Evolutionary conservation across 768 basidiomycete species (phyloP).

Genomic region (Amyloporia xantha): DNA sequence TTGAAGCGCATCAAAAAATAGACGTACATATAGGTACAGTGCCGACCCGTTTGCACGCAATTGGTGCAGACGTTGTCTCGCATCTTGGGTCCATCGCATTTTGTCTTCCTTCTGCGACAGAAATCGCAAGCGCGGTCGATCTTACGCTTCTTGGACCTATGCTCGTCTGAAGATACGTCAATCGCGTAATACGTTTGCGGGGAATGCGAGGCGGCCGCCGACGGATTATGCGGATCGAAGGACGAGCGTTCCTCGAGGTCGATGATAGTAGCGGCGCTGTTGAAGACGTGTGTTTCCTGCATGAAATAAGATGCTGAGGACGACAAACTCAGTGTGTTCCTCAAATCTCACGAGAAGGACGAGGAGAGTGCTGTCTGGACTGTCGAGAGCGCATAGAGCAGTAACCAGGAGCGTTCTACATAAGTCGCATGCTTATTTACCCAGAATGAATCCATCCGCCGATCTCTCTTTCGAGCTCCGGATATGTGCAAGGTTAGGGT

Average conservation of each 20-base stretch:
- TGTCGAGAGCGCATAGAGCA: neutral
- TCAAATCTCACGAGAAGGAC: no score
- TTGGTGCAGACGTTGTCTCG: conserved; percentile 31
- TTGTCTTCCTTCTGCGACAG: conserved; percentile 27
- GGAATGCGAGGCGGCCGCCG: conserved; percentile 10
- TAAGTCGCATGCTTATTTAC: neutral
- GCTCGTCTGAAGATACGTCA: conserved; percentile 15
- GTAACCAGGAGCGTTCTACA: neutral
- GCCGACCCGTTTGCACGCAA: conserved; percentile 24
- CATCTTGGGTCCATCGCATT: conserved; percentile 29
- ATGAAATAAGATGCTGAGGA: conserved; percentile 1
- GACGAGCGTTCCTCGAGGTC: conserved; percentile 15
- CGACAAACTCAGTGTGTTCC: no score
- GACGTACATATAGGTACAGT: conserved; percentile 31
- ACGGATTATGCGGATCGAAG: conserved; percentile 13
- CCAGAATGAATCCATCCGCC: neutral
- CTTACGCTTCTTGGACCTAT: conserved; percentile 26
- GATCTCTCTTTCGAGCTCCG: no score
- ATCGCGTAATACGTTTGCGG: conserved; percentile 14
- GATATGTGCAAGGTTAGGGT: no score
- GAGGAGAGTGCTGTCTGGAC: no score
- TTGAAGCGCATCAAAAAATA: neutral
- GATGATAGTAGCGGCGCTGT: conserved; percentile 14
- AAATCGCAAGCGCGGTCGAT: conserved; percentile 30
- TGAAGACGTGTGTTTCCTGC: conserved; percentile 9